These are phyloP conservation scores for Macrophomina tecta DNA, from an alignment of 2,329 filamentous ascomycete genomes.

Conservation along the genomic window DNA sequence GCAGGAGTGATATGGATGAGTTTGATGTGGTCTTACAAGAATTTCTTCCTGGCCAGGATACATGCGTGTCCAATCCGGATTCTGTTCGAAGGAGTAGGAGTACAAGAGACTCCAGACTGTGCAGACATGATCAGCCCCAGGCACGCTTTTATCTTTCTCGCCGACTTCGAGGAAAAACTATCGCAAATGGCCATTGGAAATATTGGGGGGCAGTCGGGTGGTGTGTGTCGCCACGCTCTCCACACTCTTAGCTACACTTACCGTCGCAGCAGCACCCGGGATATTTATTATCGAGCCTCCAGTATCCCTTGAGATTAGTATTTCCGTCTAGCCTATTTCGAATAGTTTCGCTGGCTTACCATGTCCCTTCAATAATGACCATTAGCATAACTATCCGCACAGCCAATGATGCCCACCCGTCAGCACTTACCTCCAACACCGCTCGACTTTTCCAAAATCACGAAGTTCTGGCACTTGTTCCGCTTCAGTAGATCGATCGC, in stretches of 20 bases:
- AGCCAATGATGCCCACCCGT: not conserved
- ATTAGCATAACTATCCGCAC: not conserved
- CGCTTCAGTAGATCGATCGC: slow-evolving; percentile 63
- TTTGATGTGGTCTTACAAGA: slow-evolving; percentile 42
- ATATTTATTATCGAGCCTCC: slow-evolving; percentile 59
- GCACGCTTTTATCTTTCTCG: too few relatives aligned
- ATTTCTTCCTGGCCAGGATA: slow-evolving; percentile 68
- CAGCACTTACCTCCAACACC: slow-evolving; percentile 58
- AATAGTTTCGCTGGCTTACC: not conserved
- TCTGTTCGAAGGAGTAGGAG: slow-evolving; percentile 66
- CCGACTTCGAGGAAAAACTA: too few relatives aligned
- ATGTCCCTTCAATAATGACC: not conserved
- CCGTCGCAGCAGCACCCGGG: slow-evolving; percentile 62
- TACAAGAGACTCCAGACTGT: slow-evolving; percentile 61
- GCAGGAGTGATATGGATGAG: not conserved
- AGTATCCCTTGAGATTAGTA: not conserved
- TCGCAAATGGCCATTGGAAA: too few relatives aligned
- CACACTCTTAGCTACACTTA: slow-evolving; percentile 31
- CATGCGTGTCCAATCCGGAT: slow-evolving; percentile 62
- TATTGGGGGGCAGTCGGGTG: too few relatives aligned
- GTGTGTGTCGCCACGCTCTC: too few relatives aligned
- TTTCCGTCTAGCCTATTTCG: not conserved
- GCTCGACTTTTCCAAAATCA: slow-evolving; percentile 63
- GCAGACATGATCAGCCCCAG: not conserved
- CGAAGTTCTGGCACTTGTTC: slow-evolving; percentile 60